Evolutionary conservation across 768 basidiomycete species (phyloP), one percentile per base, ranked within the genome.

Genomic region (Cystofilobasidium macerans): DNA sequence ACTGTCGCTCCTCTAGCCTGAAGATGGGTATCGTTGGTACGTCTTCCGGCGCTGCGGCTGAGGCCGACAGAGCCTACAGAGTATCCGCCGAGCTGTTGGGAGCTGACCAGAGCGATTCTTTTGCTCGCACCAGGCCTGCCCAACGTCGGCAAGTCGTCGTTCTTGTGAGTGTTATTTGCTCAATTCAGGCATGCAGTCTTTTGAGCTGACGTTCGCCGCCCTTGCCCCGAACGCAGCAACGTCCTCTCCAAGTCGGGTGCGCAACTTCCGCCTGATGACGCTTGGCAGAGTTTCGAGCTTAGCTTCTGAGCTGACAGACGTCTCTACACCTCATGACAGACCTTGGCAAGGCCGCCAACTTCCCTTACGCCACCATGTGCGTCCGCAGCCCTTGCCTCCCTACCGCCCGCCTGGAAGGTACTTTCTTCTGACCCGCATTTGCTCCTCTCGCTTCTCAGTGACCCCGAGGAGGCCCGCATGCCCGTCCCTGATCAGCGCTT

Each of bases 141-240:
- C 61, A 97, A 99, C 76, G 94, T 98, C 71, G 95, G 95, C 69
- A 98, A 99, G 78, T 92, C 89, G 0, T 95, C 92, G n/a, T 94
- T 98, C 78, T 99, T 99, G 61, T 62, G n/a, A 26, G 61, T 56
- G 33, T 3, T 14, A 42, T 35, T 30, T 12, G 4, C 20, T 16
- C 38, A 32, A 18, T 38, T 18, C 35, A 24, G 11, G 8, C 38
- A 1, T 42, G n/a, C 20, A 2, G n/a, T 33, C n/a, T 30, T 20
- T 40, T 18, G 42, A 42, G 24, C 59, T 45, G 36, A 33, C 28
- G 8, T 11, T n/a, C 24, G 6, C 33, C 18, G 28, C 43, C 24
- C 35, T 42, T 0, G 8, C 36, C 42, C 47, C 48, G 6, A 18
- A 8, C 12, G 6, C 51, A 67, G 65, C 84, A 99, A 99, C 77